These are phyloP conservation scores for Ambrosiella xylebori DNA, from an alignment of 2,329 filamentous ascomycete species.

Conservation along the genomic window DNA sequence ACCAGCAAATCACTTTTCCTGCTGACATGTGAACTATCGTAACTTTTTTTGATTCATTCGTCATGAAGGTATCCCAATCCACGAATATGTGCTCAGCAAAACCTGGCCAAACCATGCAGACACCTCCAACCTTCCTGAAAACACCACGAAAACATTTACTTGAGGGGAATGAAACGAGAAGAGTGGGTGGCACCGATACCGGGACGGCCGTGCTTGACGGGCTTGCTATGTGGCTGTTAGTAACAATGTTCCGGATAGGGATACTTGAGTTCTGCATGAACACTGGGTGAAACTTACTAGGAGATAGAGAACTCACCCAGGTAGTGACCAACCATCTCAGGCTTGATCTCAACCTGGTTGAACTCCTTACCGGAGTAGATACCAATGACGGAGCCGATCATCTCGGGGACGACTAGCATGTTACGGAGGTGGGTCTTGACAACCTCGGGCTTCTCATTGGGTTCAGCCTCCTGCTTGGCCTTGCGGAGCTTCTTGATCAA, in stretches of 20 bases:
- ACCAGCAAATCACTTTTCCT: constrained; percentile 9
- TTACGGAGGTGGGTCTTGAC: constrained; percentile 99
- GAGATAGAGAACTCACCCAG: constrained; percentile 98
- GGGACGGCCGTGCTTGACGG: constrained; percentile 99
- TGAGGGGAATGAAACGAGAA: constrained; percentile 99
- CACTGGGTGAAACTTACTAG: constrained; percentile 52
- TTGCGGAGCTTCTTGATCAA: constrained; percentile 99
- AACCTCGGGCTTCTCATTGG: constrained; percentile 98
- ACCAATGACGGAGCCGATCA: constrained; percentile 96
- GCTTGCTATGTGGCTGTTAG: constrained; percentile 60
- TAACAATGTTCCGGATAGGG: background rate
- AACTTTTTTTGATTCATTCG: constrained; percentile 14
- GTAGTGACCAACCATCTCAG: constrained; percentile 99
- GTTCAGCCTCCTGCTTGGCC: constrained; percentile 95
- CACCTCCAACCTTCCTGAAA: constrained; percentile 24
- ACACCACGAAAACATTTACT: constrained; percentile 41
- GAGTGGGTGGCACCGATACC: constrained; percentile 99
- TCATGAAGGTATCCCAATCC: constrained; percentile 13
- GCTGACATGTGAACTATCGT: constrained; percentile 9
- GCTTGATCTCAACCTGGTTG: constrained; percentile 99
- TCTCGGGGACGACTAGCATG: constrained; percentile 99
- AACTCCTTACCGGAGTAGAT: constrained; percentile 99
- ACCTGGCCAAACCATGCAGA: constrained; percentile 26
- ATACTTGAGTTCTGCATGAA: no score
- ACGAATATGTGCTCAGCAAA: constrained; percentile 8